Percentiles rank a stretch among this genome's conserved stretches.
Evolutionary conservation across 225 moss, liverwort and hornwort species (phyloP).

Genomic region (Sphagnum contortum): DNA sequence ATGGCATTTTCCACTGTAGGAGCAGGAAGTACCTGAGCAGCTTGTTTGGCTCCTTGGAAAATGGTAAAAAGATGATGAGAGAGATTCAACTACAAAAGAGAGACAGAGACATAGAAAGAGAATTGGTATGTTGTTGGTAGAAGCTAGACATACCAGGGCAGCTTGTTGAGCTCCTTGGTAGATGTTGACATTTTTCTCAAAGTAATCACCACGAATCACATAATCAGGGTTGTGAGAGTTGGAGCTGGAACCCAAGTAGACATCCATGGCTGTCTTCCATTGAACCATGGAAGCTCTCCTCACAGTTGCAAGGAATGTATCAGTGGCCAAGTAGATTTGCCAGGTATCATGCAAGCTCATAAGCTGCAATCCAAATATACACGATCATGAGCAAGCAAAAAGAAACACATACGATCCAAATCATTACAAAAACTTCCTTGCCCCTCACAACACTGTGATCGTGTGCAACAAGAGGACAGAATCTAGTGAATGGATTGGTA

Average conservation of each 20-base stretch:
- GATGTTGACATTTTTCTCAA: constrained; percentile 35
- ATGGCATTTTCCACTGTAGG: background rate
- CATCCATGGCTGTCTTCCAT: constrained; percentile 40
- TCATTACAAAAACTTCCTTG: too few species aligned
- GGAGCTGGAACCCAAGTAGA: constrained; percentile 19
- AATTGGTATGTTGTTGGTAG: too few species aligned
- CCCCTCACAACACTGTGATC: too few species aligned
- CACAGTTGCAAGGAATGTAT: constrained; percentile 14
- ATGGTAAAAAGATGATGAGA: too few species aligned
- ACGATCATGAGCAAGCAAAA: too few species aligned
- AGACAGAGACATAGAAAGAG: background rate
- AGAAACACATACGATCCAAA: too few species aligned
- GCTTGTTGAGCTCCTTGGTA: constrained; percentile 42
- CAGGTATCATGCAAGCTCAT: constrained; percentile 44
- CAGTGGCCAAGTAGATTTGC: constrained; percentile 19
- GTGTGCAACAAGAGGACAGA: too few species aligned
- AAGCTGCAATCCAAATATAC: constrained; percentile 8
- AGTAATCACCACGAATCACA: constrained; percentile 37
- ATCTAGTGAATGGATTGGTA: too few species aligned
- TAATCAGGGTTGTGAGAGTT: constrained; percentile 35
- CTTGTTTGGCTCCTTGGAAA: too few species aligned
- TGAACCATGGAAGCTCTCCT: constrained; percentile 45
- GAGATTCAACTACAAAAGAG: too few species aligned
- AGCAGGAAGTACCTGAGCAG: background rate
- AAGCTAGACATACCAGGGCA: constrained; percentile 20